Percentiles rank a stretch among this genome's conserved stretches.
phyloP scores from a whole-genome alignment of 495 filamentous ascomycete genomes.

The Aspergillus homomorphus region DNA sequence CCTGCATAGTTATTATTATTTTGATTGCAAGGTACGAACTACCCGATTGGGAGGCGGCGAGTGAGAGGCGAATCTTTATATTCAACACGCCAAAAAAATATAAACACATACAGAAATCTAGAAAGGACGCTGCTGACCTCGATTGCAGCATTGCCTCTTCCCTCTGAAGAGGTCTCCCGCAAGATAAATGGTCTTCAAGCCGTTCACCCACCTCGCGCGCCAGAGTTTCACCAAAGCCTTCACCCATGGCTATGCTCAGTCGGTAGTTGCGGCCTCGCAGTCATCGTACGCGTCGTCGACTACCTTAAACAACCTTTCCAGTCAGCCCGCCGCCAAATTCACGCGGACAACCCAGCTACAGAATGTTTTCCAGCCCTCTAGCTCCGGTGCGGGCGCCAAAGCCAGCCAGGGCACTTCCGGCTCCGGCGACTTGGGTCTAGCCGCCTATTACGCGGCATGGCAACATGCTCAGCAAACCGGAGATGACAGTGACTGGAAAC shows the following conservation, averaged over 20 bases:
- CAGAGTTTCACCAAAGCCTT: constrained; percentile 94
- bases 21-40: constrained; percentile 47
- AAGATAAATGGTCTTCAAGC: constrained; percentile 80
- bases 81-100: background rate
- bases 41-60: background rate
- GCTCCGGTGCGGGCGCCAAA: constrained; percentile 44
- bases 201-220: constrained; percentile 88
- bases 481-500: constrained; percentile 80
- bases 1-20: constrained; percentile 51
- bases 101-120: background rate
- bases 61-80: background rate
- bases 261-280: constrained; percentile 92
- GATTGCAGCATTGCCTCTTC: constrained; percentile 47
- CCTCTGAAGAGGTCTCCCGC: constrained; percentile 49
- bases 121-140: background rate
- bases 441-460: constrained; percentile 86
- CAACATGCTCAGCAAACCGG: constrained; percentile 69
- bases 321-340: constrained; percentile 51
- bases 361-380: constrained; percentile 66
- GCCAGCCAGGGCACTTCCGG: constrained; percentile 41
- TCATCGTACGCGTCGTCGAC: constrained; percentile 78
- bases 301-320: constrained; percentile 52
- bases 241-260: constrained; percentile 95
- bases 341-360: constrained; percentile 67
- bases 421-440: constrained; percentile 58